Percentiles rank a stretch among this genome's conserved stretches.
phyloP scores from a whole-genome alignment of 176 grass and related monocot species.

The Aegilops bicornis region DNA sequence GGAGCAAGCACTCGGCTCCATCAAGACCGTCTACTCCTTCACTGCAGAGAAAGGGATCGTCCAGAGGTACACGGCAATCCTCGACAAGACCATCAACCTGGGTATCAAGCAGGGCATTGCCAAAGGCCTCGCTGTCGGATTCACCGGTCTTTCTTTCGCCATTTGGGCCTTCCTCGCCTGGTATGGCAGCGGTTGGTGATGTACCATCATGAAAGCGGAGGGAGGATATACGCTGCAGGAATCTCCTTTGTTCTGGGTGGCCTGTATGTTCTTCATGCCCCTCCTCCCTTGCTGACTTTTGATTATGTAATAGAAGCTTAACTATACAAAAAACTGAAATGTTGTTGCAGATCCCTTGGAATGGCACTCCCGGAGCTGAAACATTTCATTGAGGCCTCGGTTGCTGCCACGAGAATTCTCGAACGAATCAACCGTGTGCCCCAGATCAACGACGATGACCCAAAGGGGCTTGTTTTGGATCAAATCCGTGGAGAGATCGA shows the following conservation, averaged over 20 bases:
- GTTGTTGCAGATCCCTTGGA: constrained; percentile 80
- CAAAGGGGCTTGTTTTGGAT: constrained; percentile 50
- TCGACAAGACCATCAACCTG: constrained; percentile 78
- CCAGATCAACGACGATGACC: constrained; percentile 65
- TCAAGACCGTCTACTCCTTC: constrained; percentile 97
- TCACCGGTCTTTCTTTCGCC: constrained; percentile 76
- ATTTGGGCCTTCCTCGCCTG: constrained; percentile 98
- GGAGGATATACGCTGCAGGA: constrained; percentile 89
- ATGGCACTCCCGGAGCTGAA: constrained; percentile 96
- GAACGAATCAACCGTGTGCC: constrained; percentile 73
- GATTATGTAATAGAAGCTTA: not conserved
- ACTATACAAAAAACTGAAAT: constrained; percentile 20
- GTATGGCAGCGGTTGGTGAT: constrained; percentile 91
- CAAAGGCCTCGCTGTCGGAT: constrained; percentile 82
- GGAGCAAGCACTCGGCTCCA: constrained; percentile 76
- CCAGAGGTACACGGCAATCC: constrained; percentile 57
- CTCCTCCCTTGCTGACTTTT: not conserved
- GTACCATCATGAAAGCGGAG: constrained; percentile 78
- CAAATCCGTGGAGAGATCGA: constrained; percentile 62
- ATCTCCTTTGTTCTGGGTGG: constrained; percentile 97
- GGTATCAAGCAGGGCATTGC: constrained; percentile 97
- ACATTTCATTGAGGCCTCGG: constrained; percentile 89
- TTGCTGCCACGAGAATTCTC: constrained; percentile 78
- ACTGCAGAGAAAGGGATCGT: constrained; percentile 83
- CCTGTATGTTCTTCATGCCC: constrained; percentile 56